Base-by-base conservation (phyloP, 129 eudicot genomes). In the Cynara cardunculus region DNA sequence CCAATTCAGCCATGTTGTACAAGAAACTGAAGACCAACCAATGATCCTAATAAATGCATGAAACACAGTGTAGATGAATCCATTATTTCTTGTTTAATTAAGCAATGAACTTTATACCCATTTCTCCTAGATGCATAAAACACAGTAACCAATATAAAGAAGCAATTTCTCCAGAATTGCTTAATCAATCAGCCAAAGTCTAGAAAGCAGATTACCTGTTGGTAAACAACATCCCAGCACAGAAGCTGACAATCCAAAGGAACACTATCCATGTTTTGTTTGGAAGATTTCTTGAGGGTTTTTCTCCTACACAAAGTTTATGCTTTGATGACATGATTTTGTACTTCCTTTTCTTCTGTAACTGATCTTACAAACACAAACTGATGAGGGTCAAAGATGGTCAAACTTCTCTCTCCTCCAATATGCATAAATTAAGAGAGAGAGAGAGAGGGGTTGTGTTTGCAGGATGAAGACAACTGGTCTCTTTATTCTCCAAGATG, bases 181-280 rank as follows among this genome's bases (percentile, higher is more conserved):
- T 18, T 5, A 56, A 56, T n/a, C 65, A 56, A 56, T n/a, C 65
- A 56, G n/a, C 26, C 26, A 4, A 18, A 39, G 24, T 70, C n/a
- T 28, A 62, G n/a, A 34, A 64, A 32, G 9, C 5, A 69, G 18
- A 34, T 22, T 80, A 80, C 87, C 85, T 85, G 28, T 69, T 72
- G 21, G 81, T 80, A 75, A 85, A 80, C 69, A 85, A 80, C 84
- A 85, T 80, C 25, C 84, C 87, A 41, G 77, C 87, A 34, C 87
- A 84, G 56, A 84, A 84, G 69, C 87, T 79, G 69, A 71, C 34
- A 75, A 85, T 75, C 81, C 87, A 85, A 39, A 85, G 82, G 41
- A 80, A 70, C 13, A 85, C 77, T 21, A 72, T 75, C 80, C 83
- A 75, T 22, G 82, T 75, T 32, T 78, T 59, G 32, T 72, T 70